phyloP scores from a whole-genome alignment of 225 moss, liverwort and hornwort genomes.

The Ulota crispa region DNA sequence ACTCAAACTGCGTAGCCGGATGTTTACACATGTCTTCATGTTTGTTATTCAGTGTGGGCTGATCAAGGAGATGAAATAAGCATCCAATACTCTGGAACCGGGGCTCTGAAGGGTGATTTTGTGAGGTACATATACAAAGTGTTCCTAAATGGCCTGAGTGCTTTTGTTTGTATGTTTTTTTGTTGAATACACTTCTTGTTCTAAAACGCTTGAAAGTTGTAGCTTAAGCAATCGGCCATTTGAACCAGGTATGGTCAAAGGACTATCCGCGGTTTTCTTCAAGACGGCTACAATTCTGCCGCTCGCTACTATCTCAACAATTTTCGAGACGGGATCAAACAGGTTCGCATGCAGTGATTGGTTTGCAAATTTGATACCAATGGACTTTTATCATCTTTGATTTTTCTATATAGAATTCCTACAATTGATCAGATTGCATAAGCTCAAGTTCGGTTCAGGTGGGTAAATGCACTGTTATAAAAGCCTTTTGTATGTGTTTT shows the following conservation, averaged over 20 bases:
- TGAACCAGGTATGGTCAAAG: constrained; percentile 77
- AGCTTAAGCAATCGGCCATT: constrained; percentile 3
- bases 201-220: not conserved
- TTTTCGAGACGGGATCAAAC: constrained; percentile 88
- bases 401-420: not conserved
- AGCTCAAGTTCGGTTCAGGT: not conserved
- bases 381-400: not conserved
- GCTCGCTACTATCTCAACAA: constrained; percentile 96
- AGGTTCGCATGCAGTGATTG: constrained; percentile 49
- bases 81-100: constrained; percentile 93
- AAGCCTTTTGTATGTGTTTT: not conserved
- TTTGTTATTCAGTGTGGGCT: constrained; percentile 76
- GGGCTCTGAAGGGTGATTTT: constrained; percentile 93
- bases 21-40: constrained; percentile 15
- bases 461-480: not conserved
- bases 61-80: constrained; percentile 98
- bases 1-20: not conserved
- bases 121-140: constrained; percentile 59
- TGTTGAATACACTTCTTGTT: not conserved
- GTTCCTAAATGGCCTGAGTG: not conserved
- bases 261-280: constrained; percentile 79
- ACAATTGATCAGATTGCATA: not conserved
- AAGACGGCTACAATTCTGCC: constrained; percentile 85
- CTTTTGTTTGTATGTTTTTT: constrained; percentile 1
- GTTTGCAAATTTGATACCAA: not conserved